phyloP scores from a whole-genome alignment of 2,329 filamentous ascomycete genomes.

The Ophiostoma sp. region DNA sequence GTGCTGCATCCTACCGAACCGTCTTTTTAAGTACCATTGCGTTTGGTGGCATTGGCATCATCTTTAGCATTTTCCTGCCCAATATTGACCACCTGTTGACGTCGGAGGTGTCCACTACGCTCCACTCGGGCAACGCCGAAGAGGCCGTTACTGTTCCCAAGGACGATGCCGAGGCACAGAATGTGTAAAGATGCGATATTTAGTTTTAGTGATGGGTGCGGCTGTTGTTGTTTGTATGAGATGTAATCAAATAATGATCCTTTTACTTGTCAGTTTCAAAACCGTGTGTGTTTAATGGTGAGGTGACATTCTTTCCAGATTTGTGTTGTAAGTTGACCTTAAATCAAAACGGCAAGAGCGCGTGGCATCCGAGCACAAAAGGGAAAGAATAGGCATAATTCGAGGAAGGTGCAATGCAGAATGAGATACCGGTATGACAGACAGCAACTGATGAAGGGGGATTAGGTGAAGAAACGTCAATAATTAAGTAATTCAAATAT shows the following conservation, averaged over 20 bases:
- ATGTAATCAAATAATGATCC: neutral
- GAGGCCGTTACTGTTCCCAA: neutral
- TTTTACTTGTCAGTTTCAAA: neutral
- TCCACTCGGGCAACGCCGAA: constrained; percentile 28
- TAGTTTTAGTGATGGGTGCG: neutral
- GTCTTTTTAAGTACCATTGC: constrained; percentile 41
- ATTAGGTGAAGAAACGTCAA: neutral
- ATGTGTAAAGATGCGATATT: neutral
- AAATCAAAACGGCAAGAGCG: neutral
- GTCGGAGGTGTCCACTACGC: constrained; percentile 37
- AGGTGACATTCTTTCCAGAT: too few species aligned
- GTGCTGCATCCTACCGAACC: constrained; percentile 38
- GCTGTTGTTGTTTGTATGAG: neutral
- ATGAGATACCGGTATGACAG: too few species aligned
- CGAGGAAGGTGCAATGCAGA: neutral
- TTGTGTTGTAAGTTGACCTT: neutral
- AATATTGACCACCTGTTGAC: constrained; percentile 40
- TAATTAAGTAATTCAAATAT: too few species aligned
- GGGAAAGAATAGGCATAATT: neutral
- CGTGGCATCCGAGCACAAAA: neutral
- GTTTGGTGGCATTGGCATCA: constrained; percentile 38
- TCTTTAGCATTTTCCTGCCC: constrained; percentile 37
- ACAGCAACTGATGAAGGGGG: too few species aligned
- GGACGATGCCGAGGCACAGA: neutral
- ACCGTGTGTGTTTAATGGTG: neutral